A percentile compares a stretch with the other conserved stretches of the same genome.
phyloP scores from a whole-genome alignment of 352 stramenopile genomes.

The Plasmopara viticola region DNA sequence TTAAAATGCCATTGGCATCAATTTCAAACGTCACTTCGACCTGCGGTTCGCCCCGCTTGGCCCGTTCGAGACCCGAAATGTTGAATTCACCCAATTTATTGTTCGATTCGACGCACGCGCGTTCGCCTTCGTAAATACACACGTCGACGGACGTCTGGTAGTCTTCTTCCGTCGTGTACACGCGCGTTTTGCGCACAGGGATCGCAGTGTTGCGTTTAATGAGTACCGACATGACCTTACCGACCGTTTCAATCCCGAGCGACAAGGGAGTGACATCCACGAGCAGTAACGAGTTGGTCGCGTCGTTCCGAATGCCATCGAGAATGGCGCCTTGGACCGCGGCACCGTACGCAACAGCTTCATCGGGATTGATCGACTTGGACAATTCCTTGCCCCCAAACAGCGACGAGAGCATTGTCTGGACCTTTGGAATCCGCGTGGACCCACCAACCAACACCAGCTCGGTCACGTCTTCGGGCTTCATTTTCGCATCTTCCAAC shows the following conservation, averaged over 20 bases:
- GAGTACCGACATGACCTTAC: constrained; percentile 85
- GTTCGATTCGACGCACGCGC: constrained; percentile 84
- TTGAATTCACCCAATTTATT: constrained; percentile 92
- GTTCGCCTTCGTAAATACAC: constrained; percentile 86
- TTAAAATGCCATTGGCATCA: constrained; percentile 90
- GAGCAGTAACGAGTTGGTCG: constrained; percentile 82
- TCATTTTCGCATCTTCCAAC: constrained; percentile 59
- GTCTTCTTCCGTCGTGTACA: constrained; percentile 66
- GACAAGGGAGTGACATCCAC: constrained; percentile 88
- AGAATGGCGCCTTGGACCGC: constrained; percentile 61
- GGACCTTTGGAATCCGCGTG: constrained; percentile 58
- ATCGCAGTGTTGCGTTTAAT: constrained; percentile 88
- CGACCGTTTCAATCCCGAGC: constrained; percentile 84
- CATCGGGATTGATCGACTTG: constrained; percentile 74
- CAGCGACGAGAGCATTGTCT: constrained; percentile 47
- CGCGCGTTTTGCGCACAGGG: constrained; percentile 73
- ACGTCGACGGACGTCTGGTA: constrained; percentile 85
- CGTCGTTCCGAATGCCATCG: constrained; percentile 60
- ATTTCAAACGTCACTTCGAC: constrained; percentile 89
- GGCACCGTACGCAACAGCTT: constrained; percentile 76
- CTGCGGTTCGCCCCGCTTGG: constrained; percentile 85
- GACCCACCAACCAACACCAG: constrained; percentile 53
- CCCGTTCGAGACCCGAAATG: constrained; percentile 84
- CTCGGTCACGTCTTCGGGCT: constrained; percentile 53
- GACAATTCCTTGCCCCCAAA: constrained; percentile 61